Conservation (phyloP, 2,329 filamentous ascomycete genomes). For the Pseudocercospora musae region DNA sequence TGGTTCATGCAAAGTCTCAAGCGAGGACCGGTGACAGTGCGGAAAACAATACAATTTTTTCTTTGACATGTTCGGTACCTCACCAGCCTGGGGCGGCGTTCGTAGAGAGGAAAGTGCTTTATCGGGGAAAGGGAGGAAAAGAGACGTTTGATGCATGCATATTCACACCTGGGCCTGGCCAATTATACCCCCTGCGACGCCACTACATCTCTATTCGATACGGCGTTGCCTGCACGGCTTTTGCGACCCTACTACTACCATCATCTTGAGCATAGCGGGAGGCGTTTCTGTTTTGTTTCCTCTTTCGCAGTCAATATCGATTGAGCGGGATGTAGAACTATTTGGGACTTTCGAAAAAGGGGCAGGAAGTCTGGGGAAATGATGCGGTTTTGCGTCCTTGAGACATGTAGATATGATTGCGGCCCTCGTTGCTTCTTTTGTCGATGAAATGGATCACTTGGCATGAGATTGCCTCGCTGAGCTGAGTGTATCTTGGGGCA, state of each 20-base stretch:
- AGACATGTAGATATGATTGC: slow-evolving; percentile 1
- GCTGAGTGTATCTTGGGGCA: neutral
- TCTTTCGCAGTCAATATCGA: neutral
- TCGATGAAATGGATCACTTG: neutral
- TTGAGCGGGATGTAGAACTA: slow-evolving; percentile 3
- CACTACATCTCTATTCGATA: neutral
- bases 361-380: neutral
- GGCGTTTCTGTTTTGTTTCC: neutral
- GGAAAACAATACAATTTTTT: neutral
- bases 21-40: neutral
- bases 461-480: neutral
- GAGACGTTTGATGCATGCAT: slow-evolving; percentile 1
- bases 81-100: neutral
- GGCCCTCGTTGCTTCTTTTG: neutral
- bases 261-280: slow-evolving; percentile 2
- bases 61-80: neutral
- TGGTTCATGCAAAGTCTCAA: neutral
- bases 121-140: neutral
- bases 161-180: neutral
- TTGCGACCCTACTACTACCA: neutral
- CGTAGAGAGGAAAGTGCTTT: neutral
- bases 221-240: neutral
- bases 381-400: neutral
- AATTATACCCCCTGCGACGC: neutral
- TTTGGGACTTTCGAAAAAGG: neutral